phyloP scores from a whole-genome alignment of 2,329 filamentous ascomycete species.

The Rachicladosporium sp. region DNA sequence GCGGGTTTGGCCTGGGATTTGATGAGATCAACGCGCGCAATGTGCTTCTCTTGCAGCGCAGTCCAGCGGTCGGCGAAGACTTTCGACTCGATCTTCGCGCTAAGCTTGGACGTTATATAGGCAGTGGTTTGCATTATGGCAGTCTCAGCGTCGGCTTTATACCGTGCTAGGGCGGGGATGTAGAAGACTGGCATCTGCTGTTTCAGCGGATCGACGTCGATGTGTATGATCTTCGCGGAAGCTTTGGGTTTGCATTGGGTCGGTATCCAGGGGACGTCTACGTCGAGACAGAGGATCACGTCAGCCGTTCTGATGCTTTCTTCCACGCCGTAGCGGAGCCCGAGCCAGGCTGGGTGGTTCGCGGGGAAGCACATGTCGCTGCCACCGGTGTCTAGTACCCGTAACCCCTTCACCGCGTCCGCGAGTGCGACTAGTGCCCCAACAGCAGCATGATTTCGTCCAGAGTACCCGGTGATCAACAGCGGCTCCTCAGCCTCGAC shows the following conservation, averaged over 20 bases:
- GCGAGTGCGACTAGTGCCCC: conserved; percentile 54
- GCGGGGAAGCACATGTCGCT: conserved; percentile 74
- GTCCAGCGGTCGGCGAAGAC: conserved; percentile 34
- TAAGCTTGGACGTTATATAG: conserved; percentile 42
- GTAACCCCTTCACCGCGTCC: conserved; percentile 52
- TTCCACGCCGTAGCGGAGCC: conserved; percentile 62
- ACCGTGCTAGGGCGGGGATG: conserved; percentile 40
- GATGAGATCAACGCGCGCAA: conserved; percentile 48
- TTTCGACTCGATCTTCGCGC: conserved; percentile 23
- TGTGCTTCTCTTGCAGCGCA: conserved; percentile 45
- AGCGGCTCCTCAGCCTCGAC: conserved; percentile 54
- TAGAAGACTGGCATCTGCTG: conserved; percentile 49
- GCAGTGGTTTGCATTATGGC: conserved; percentile 41
- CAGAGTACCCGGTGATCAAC: conserved; percentile 58
- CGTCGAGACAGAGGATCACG: conserved; percentile 73
- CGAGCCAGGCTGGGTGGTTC: conserved; percentile 46
- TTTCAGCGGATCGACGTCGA: conserved; percentile 57
- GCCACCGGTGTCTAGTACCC: conserved; percentile 64
- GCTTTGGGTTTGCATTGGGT: conserved; percentile 52
- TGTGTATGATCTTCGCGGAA: conserved; percentile 48
- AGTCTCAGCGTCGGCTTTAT: conserved; percentile 39
- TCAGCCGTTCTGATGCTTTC: conserved; percentile 65
- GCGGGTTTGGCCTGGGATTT: conserved; percentile 45
- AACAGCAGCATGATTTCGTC: conserved; percentile 54
- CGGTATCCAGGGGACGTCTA: conserved; percentile 89